phyloP scores from a whole-genome alignment of 1,284 basidiomycete genomes.

The Cryptococcus sp. region DNA sequence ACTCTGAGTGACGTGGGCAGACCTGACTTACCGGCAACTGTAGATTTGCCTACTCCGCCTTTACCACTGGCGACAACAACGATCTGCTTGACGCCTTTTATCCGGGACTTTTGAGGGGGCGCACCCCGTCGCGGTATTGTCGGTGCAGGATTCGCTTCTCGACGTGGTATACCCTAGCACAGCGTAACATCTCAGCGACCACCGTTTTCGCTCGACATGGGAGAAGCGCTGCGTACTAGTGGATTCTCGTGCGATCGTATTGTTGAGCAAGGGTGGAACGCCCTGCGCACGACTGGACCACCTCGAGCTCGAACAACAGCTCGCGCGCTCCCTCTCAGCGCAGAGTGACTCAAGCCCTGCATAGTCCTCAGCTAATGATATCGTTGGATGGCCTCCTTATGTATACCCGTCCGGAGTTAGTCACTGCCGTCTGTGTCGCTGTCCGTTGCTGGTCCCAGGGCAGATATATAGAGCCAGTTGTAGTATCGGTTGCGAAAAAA shows the following conservation, averaged over 20 bases:
- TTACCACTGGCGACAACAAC: slow-evolving; percentile 91
- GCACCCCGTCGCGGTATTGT: slow-evolving; percentile 53
- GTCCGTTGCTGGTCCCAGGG: no score
- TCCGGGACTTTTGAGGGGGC: slow-evolving; percentile 55
- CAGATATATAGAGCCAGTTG: no score
- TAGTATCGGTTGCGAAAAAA: no score
- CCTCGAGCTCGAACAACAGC: no score
- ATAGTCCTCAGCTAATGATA: no score
- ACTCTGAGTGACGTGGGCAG: neutral
- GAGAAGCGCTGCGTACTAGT: slow-evolving; percentile 24
- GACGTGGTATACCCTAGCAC: slow-evolving; percentile 48
- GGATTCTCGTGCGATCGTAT: slow-evolving; percentile 42
- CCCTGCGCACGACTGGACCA: neutral
- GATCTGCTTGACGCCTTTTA: slow-evolving; percentile 61
- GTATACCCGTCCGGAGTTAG: no score
- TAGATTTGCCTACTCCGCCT: slow-evolving; percentile 96
- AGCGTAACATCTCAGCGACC: neutral
- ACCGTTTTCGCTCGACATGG: neutral
- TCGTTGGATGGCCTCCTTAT: no score
- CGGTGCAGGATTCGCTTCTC: slow-evolving; percentile 48
- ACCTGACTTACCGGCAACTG: slow-evolving; percentile 69
- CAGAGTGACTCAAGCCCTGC: neutral
- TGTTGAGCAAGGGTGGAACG: slow-evolving; percentile 1
- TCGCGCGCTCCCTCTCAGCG: neutral
- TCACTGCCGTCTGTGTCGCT: no score